Conservation (phyloP, 2,329 filamentous ascomycete species). For the Didymella pomorum region DNA sequence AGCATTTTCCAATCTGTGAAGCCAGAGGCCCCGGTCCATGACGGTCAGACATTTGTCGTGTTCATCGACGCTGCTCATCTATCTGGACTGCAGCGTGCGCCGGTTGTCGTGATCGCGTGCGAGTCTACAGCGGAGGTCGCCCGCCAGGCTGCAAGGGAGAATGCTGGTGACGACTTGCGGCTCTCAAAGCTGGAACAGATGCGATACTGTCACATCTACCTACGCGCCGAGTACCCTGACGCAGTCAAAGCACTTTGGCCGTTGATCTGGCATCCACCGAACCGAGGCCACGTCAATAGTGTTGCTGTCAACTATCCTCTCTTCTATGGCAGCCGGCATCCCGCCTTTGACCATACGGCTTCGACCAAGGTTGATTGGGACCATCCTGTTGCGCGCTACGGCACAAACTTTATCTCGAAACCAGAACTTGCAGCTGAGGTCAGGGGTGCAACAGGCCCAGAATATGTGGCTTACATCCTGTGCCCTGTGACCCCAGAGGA, state of each 20-base stretch:
- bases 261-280: slow-evolving; percentile 6
- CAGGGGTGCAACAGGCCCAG: neutral
- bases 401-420: neutral
- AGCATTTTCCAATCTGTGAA: slow-evolving; percentile 11
- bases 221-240: neutral
- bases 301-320: slow-evolving; percentile 5
- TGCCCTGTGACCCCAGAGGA: neutral
- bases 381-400: neutral
- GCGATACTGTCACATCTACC: slow-evolving; percentile 1
- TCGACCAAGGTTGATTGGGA: neutral
- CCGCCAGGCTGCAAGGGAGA: neutral
- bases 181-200: neutral
- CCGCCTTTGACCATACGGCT: neutral
- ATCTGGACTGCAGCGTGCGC: slow-evolving; percentile 3
- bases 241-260: neutral
- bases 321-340: neutral
- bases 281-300: neutral
- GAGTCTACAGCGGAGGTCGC: neutral
- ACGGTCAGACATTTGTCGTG: slow-evolving; percentile 6
- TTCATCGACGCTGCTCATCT: slow-evolving; percentile 7
- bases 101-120: slow-evolving; percentile 6
- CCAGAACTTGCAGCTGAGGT: neutral
- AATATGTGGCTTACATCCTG: neutral
- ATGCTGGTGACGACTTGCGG: neutral
- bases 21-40: neutral